Conservation (phyloP, 2,329 filamentous ascomycete genomes). For the Diaporthe longicolla region DNA sequence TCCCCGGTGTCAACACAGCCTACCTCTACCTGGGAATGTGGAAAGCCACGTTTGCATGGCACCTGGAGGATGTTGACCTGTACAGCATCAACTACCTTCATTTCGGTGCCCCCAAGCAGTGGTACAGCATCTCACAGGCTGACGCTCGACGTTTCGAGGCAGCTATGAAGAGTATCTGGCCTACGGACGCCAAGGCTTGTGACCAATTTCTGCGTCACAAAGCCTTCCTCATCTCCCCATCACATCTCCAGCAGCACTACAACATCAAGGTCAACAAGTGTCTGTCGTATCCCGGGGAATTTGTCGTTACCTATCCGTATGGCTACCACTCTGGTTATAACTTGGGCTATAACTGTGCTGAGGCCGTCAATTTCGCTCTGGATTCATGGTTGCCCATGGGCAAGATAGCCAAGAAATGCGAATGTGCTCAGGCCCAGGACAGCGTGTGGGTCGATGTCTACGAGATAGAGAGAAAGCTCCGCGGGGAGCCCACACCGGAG, state of each 20-base stretch:
- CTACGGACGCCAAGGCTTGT: slow-evolving; percentile 93
- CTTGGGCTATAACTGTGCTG: slow-evolving; percentile 97
- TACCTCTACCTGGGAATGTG: slow-evolving; percentile 99
- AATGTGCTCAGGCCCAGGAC: slow-evolving; percentile 94
- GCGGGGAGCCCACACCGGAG: slow-evolving; percentile 85
- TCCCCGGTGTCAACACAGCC: slow-evolving; percentile 97
- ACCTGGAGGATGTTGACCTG: slow-evolving; percentile 96
- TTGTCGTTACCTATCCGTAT: slow-evolving; percentile 98
- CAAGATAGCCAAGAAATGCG: slow-evolving; percentile 94
- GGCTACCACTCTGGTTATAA: slow-evolving; percentile 99
- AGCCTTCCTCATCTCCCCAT: slow-evolving; percentile 95
- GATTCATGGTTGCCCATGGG: slow-evolving; percentile 97
- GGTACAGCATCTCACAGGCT: slow-evolving; percentile 98
- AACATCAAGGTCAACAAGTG: slow-evolving; percentile 97
- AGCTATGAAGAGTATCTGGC: slow-evolving; percentile 97
- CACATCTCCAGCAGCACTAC: slow-evolving; percentile 87
- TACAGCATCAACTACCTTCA: slow-evolving; percentile 99
- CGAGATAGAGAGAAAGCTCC: slow-evolving; percentile 93
- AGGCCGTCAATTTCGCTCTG: slow-evolving; percentile 98
- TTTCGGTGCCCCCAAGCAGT: slow-evolving; percentile 98
- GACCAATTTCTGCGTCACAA: slow-evolving; percentile 98
- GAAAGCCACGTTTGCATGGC: slow-evolving; percentile 99
- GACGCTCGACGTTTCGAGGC: slow-evolving; percentile 93
- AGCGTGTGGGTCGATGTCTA: slow-evolving; percentile 98
- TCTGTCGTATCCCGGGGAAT: slow-evolving; percentile 96